Conservation (phyloP, 1,139 yeast genomes). For the Kurtzmaniella quercitrusa region DNA sequence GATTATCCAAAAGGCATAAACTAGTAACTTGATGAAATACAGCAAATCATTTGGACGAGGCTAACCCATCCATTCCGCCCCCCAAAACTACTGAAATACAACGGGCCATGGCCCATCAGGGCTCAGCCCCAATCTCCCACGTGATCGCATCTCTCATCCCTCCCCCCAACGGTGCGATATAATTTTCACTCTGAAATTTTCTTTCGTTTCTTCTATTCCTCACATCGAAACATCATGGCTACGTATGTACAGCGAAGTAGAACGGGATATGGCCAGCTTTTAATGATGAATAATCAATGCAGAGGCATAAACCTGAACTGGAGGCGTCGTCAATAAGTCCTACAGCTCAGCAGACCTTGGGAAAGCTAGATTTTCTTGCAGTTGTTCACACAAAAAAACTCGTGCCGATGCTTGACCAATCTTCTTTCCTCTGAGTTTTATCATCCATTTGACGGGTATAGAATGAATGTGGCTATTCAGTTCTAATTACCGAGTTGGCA, state of each 20-base stretch:
- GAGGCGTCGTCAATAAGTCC: conserved; percentile 1
- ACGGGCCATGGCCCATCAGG: too few relatives aligned
- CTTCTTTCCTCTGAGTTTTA: conserved; percentile 46
- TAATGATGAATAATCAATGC: not conserved
- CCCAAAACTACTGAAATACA: too few relatives aligned
- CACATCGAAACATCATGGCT: conserved; percentile 10
- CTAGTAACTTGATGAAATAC: too few relatives aligned
- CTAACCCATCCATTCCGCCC: too few relatives aligned
- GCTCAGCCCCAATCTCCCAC: not conserved
- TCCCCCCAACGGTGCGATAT: not conserved
- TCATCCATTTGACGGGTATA: conserved; percentile 7
- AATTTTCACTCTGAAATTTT: not conserved
- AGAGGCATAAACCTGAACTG: not conserved
- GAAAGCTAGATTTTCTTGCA: conserved; percentile 47
- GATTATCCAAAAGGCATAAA: too few relatives aligned
- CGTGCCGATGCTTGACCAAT: conserved; percentile 47
- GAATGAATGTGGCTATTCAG: conserved; percentile 48
- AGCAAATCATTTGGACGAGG: too few relatives aligned
- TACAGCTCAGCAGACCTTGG: conserved; percentile 15
- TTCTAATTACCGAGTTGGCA: conserved; percentile 24
- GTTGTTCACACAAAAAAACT: conserved; percentile 25
- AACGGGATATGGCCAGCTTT: conserved; percentile 1
- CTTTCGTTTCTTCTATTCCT: conserved; percentile 1
- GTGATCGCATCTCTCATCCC: not conserved
- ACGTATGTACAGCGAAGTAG: conserved; percentile 7